phyloP scores from a whole-genome alignment of 495 filamentous ascomycete species.

The Entonaema liquescens region DNA sequence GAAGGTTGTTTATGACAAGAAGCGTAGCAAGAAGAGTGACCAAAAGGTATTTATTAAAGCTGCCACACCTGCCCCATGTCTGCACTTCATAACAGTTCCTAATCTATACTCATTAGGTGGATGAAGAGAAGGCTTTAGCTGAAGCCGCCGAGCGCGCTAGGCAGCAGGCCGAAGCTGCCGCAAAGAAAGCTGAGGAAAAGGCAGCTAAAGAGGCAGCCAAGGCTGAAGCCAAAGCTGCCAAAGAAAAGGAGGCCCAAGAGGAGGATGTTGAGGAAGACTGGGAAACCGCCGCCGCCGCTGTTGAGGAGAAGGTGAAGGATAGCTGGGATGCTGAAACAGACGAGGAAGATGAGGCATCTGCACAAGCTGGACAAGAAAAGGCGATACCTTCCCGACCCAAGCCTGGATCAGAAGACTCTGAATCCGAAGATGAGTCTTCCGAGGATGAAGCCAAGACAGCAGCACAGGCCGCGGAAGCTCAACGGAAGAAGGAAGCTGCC shows the following conservation, averaged over 20 bases:
- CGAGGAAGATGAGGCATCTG: slow-evolving; percentile 67
- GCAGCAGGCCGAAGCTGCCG: slow-evolving; percentile 70
- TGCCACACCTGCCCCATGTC: neutral
- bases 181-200: slow-evolving; percentile 67
- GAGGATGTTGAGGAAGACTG: slow-evolving; percentile 80
- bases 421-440: slow-evolving; percentile 63
- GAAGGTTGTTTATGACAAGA: slow-evolving; percentile 77
- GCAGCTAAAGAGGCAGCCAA: slow-evolving; percentile 62
- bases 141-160: slow-evolving; percentile 75
- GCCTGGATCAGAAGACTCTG: slow-evolving; percentile 46
- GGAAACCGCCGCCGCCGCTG: slow-evolving; percentile 83
- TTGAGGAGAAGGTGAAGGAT: slow-evolving; percentile 77
- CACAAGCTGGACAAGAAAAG: slow-evolving; percentile 34
- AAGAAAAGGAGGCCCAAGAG: slow-evolving; percentile 59
- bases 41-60: slow-evolving; percentile 65
- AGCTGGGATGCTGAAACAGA: slow-evolving; percentile 92
- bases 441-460: slow-evolving; percentile 77
- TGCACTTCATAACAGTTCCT: neutral
- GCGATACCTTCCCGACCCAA: slow-evolving; percentile 54
- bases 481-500: slow-evolving; percentile 88
- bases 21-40: slow-evolving; percentile 74
- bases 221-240: slow-evolving; percentile 64
- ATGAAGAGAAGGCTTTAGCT: slow-evolving; percentile 73
- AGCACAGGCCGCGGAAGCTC: slow-evolving; percentile 70
- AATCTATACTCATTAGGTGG: slow-evolving; percentile 53